phyloP scores from a whole-genome alignment of 2,329 filamentous ascomycete genomes.

The Calycina herbarum region DNA sequence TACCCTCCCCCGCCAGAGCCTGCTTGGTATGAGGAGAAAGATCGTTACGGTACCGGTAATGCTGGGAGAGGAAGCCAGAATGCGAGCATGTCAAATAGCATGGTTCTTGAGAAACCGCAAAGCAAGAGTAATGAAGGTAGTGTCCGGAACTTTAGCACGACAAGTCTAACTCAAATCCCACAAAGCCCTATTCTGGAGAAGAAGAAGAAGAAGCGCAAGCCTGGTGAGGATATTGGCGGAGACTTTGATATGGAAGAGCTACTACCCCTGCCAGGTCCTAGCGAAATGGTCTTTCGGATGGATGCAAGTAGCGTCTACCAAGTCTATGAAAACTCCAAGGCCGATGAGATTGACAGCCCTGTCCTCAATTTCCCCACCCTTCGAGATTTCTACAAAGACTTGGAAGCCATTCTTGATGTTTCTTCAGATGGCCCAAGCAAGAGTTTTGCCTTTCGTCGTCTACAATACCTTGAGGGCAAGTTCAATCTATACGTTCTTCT shows the following conservation, averaged over 20 bases:
- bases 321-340: slow-evolving; percentile 73
- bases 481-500: slow-evolving; percentile 92
- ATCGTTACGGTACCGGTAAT: slow-evolving; percentile 20
- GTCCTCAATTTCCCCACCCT: slow-evolving; percentile 85
- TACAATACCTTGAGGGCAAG: slow-evolving; percentile 95
- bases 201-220: slow-evolving; percentile 69
- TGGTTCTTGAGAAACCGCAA: slow-evolving; percentile 34
- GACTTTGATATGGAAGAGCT: slow-evolving; percentile 85
- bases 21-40: slow-evolving; percentile 68
- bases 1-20: slow-evolving; percentile 92
- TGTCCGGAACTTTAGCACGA: slow-evolving; percentile 20
- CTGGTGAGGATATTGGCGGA: slow-evolving; percentile 85
- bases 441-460: slow-evolving; percentile 90
- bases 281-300: slow-evolving; percentile 71
- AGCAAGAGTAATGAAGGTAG: slow-evolving; percentile 25
- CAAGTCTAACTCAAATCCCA: slow-evolving; percentile 38
- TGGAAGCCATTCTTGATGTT: slow-evolving; percentile 83
- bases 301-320: slow-evolving; percentile 89
- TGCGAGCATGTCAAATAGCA: slow-evolving; percentile 45
- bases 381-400: slow-evolving; percentile 92
- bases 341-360: slow-evolving; percentile 63
- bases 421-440: slow-evolving; percentile 96
- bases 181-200: slow-evolving; percentile 42
- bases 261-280: slow-evolving; percentile 68
- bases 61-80: slow-evolving; percentile 45